phyloP scores from a whole-genome alignment of 352 stramenopile genomes.

The Phytophthora pisi region DNA sequence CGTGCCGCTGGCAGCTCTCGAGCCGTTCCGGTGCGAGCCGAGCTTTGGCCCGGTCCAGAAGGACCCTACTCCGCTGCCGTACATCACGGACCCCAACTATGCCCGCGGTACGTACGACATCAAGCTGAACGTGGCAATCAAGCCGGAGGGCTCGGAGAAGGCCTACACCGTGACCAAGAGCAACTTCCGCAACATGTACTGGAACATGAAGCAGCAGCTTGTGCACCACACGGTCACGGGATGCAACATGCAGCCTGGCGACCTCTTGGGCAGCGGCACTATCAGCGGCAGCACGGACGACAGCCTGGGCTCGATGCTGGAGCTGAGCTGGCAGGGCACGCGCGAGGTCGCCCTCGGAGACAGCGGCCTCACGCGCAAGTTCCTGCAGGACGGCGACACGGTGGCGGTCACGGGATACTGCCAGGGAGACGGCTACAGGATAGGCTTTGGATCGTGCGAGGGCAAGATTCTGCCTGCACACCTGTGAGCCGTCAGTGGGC shows the following conservation, averaged over 20 bases:
- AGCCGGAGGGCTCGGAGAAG: slow-evolving; percentile 61
- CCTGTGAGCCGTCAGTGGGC: slow-evolving; percentile 36
- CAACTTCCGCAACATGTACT: slow-evolving; percentile 98
- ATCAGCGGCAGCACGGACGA: slow-evolving; percentile 92
- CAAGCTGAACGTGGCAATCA: slow-evolving; percentile 76
- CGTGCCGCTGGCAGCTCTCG: slow-evolving; percentile 93
- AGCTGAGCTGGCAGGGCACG: slow-evolving; percentile 95
- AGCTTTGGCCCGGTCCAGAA: slow-evolving; percentile 89
- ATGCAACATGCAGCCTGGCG: slow-evolving; percentile 96
- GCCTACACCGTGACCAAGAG: slow-evolving; percentile 86
- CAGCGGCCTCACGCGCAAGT: slow-evolving; percentile 88
- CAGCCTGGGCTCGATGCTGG: slow-evolving; percentile 95
- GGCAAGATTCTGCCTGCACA: slow-evolving; percentile 91
- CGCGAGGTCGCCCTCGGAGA: slow-evolving; percentile 77
- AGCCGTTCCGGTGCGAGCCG: slow-evolving; percentile 92
- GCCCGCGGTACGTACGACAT: slow-evolving; percentile 89
- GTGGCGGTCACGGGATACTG: slow-evolving; percentile 94
- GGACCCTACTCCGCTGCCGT: slow-evolving; percentile 92
- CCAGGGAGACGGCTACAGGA: slow-evolving; percentile 89
- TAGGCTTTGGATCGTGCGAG: slow-evolving; percentile 95
- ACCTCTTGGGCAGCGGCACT: slow-evolving; percentile 95
- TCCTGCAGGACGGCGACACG: slow-evolving; percentile 95
- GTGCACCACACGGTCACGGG: slow-evolving; percentile 97
- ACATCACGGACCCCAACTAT: slow-evolving; percentile 94
- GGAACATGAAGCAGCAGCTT: slow-evolving; percentile 97